Base-by-base conservation (phyloP, 2,329 filamentous ascomycete genomes). In the Hypoxylon sp. region DNA sequence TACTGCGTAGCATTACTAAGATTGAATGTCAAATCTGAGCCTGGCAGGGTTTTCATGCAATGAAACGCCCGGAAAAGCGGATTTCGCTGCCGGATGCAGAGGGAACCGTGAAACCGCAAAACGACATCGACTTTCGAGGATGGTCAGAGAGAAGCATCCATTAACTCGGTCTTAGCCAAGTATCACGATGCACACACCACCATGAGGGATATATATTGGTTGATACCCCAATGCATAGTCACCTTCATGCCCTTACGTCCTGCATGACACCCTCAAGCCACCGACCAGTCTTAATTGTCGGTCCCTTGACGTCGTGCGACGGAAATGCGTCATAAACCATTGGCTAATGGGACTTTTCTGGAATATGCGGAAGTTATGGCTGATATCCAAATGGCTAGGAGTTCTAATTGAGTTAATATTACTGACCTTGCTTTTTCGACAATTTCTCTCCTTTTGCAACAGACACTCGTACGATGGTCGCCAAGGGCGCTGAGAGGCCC, bases 1-100 rank as follows among this genome's bases (percentile, higher is more conserved):
- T 61, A 62, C 58, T 58, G 37, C 27, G 66, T 65, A 61, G 54
- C 61, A 68, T 69, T 59, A 64, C 60, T 63, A 68, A 64, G 61
- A 63, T 49, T 72, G 30, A 66, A 68, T 27, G 64, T 70, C 48
- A 66, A 70, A 61, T 67, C 51, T 66, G 30, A 64, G 53, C 59
- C 48, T 51, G 40, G 56, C 70, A 69, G 68, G 65, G 63, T 61
- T 65, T 20, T 33, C 58, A 70, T 72, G 70, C 70, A 70, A 71
- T 72, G 70, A 40, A 72, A 72, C 70, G 58, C 63, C 68, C 65
- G 68, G 70, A 51, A 61, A 42, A 60, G 51, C 68, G 70, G 70
- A 66, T 67, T 70, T 46, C 56, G 49, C 44, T 65, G 62, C 70
- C 68, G 68, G 53, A 71, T 72, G 70, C 65, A 71, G 51, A 54